Evolutionary conservation across 1,284 basidiomycete genomes (phyloP).

Genomic region (Grifola frondosa): DNA sequence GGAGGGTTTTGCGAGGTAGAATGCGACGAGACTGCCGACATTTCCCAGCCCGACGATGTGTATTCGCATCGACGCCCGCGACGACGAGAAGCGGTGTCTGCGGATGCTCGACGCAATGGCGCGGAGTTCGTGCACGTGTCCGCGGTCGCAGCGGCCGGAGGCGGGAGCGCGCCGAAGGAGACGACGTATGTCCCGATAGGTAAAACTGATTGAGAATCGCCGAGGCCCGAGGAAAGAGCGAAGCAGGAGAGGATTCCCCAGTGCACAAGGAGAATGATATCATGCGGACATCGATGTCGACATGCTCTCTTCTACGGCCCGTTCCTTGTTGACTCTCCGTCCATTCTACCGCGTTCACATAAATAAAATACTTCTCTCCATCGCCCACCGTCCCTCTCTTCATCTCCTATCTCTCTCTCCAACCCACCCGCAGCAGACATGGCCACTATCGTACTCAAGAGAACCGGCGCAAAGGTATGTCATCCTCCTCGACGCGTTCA

Average conservation of each 20-base stretch:
- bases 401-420: slow-evolving; percentile 12
- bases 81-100: slow-evolving; percentile 1
- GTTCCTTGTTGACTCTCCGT: slow-evolving; percentile 8
- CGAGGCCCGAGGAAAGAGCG: slow-evolving; percentile 11
- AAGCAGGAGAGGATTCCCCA: too few relatives aligned
- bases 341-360: slow-evolving; percentile 9
- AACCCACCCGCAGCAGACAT: slow-evolving; percentile 35
- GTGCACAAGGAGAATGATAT: slow-evolving; percentile 19
- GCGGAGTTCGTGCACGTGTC: slow-evolving; percentile 1
- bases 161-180: slow-evolving; percentile 6
- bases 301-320: slow-evolving; percentile 10
- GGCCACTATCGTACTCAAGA: slow-evolving; percentile 53
- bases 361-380: slow-evolving; percentile 10
- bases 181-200: slow-evolving; percentile 3
- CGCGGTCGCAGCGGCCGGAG: neutral
- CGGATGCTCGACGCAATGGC: slow-evolving; percentile 5
- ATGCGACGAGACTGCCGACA: slow-evolving; percentile 78
- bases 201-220: slow-evolving; percentile 11
- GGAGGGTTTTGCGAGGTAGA: slow-evolving; percentile 70
- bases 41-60: slow-evolving; percentile 71
- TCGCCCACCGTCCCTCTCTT: slow-evolving; percentile 10
- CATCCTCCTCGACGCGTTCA: neutral
- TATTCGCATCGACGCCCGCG: slow-evolving; percentile 54
- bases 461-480: slow-evolving; percentile 59
- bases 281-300: slow-evolving; percentile 15